Base-by-base conservation (phyloP, 306 rosid species). In the Cercis canadensis region DNA sequence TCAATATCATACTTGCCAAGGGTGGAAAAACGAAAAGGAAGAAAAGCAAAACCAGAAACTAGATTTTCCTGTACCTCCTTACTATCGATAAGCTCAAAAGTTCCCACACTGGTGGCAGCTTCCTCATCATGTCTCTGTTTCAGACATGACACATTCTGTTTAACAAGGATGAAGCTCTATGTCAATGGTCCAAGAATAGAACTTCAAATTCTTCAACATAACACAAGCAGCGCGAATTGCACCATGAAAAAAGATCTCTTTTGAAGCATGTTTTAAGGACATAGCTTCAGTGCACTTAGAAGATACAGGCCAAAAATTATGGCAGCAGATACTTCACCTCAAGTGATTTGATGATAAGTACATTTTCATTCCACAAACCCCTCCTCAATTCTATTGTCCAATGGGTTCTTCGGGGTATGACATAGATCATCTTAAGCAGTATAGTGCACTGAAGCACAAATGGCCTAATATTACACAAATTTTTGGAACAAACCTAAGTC, bases 1-100 rank as follows among this genome's bases (percentile, higher is more conserved):
- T 29, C 36, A 34, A 31, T 16, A 59, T 44, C 67, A 71, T 18
- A 53, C 69, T 47, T 45, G 6, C 7, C 62, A 46, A 65, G 62
- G 65, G 52, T 11, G 31, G 56, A 74, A 69, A 50, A 18, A 15
- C 41, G 6, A 64, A 60, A 40, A 32, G 49, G 62, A 58, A 49
- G 11, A 37, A 69, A 39, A 51, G 50, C n/a, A 59, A 71, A 57
- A 76, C 70, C 59, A 58, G 65, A 72, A 72, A 66, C 57, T 56
- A 58, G 75, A 59, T 44, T 72, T 60, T 64, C 74, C 58, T 40
- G 72, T 82, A 76, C 89, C 89, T 85, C 87, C 85, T 82, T 57
- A 73, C 45, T 58, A 76, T 39, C 62, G 81, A 85, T 63, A 75
- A 85, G 80, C 84, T 82, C 87, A 85, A 79, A 85, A 73, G 51